Base-by-base conservation (phyloP, 495 filamentous ascomycete species). In the Penicillium angulare region DNA sequence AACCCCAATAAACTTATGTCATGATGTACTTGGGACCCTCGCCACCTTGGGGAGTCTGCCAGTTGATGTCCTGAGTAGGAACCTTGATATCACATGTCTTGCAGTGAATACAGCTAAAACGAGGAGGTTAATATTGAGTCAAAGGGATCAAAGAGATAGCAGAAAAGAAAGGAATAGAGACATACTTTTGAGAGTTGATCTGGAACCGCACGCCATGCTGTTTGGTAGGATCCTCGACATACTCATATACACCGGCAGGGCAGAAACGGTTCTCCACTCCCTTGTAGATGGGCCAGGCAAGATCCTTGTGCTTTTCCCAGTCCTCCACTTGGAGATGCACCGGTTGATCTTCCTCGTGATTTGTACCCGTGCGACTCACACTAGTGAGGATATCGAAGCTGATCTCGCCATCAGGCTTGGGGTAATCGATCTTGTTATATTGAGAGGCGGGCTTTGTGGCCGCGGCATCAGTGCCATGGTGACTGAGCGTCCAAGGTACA, bases 1-100 rank as follows among this genome's bases (percentile, higher is more conserved):
- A 17, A 22, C 17, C 15, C 22, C 15, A 33, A 38, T 8, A 21
- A 35, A 32, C 33, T 55, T 54, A 95, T 21, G 93, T 97, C 86
- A 95, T 86, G 61, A 87, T 86, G 67, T 98, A 98, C 67, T 97
- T 97, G 4, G 93, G 93, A 2, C 93, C 93, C 68, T 96, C 93
- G 18, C 93, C 93, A 47, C 95, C 93, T 68, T 96, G 90, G 17
- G 93, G 93, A 3, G 92, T 92, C 47, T 88, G 80, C 91, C 92
- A 96, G 71, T 95, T 95, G 67, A 97, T 97, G 67, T 96, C 93
- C 72, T 99, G 93, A 43, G 85, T 81, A 3, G 93, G 93, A 10
- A 86, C 92, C 76, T 99, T 99, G 68, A 99, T 97, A 70, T 99
- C 93, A 64, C 93, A 99, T 3, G 93, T 97, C 81, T 99, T 99